These are phyloP conservation scores for Chlorella sp. DNA, from an alignment of 139 green algal genomes.

Conservation along the genomic window DNA sequence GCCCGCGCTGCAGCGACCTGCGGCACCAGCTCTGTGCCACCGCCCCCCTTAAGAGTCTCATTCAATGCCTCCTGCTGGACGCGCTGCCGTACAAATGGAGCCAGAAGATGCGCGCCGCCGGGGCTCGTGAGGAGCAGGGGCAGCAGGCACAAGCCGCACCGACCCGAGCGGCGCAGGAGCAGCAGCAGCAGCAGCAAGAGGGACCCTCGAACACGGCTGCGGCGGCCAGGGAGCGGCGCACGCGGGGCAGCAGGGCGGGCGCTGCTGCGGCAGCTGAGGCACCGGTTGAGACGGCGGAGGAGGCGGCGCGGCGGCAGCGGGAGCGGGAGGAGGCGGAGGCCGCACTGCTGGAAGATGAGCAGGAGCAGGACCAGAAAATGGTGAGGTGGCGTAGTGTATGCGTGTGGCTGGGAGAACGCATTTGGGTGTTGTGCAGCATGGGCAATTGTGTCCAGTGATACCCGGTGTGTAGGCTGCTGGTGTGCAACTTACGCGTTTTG, in stretches of 20 bases:
- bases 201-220: background rate
- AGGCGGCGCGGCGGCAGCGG: background rate
- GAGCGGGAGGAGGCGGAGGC: too few species aligned
- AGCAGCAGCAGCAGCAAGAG: background rate
- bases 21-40: background rate
- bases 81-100: background rate
- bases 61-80: background rate
- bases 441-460: too few species aligned
- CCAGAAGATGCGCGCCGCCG: background rate
- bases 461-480: too few species aligned
- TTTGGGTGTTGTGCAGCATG: too few species aligned
- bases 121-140: too few species aligned
- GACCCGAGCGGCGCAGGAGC: background rate
- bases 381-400: too few species aligned
- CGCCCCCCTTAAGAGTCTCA: background rate
- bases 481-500: too few species aligned
- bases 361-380: too few species aligned
- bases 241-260: background rate
- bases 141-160: background rate
- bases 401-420: too few species aligned
- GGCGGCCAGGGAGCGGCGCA: background rate
- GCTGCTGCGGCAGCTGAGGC: background rate
- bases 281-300: background rate
- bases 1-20: background rate
- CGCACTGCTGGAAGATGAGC: too few species aligned